These are phyloP conservation scores for Alternaria dauci DNA, from an alignment of 2,329 filamentous ascomycete genomes.

Conservation along the genomic window DNA sequence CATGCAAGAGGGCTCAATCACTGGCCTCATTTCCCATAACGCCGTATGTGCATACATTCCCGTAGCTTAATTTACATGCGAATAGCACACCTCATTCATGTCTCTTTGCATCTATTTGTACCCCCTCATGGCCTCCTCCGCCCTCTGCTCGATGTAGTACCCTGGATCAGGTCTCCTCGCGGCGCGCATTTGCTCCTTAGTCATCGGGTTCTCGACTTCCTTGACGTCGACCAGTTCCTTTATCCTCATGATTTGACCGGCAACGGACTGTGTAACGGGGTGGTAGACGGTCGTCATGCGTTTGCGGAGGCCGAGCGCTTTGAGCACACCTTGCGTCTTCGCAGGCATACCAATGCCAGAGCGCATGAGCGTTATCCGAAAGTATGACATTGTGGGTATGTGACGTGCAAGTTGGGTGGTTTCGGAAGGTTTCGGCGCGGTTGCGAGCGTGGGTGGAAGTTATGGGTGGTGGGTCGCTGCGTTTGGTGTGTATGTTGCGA, in stretches of 20 bases:
- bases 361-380: slow-evolving; percentile 89
- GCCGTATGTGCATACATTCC: background rate
- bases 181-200: slow-evolving; percentile 72
- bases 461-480: background rate
- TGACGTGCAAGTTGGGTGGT: slow-evolving; percentile 1
- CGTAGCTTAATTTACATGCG: background rate
- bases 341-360: slow-evolving; percentile 84
- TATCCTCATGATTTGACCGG: slow-evolving; percentile 91
- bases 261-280: slow-evolving; percentile 79
- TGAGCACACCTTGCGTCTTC: slow-evolving; percentile 80
- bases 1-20: background rate
- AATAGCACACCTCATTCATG: background rate
- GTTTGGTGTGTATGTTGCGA: slow-evolving; percentile 1
- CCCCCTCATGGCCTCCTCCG: slow-evolving; percentile 29
- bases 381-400: slow-evolving; percentile 71
- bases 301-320: slow-evolving; percentile 83
- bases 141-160: slow-evolving; percentile 76
- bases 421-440: background rate
- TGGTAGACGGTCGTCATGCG: slow-evolving; percentile 90
- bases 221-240: slow-evolving; percentile 88
- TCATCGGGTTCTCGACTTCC: slow-evolving; percentile 74
- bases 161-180: slow-evolving; percentile 78
- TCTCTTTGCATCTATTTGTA: slow-evolving; percentile 15
- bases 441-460: slow-evolving; percentile 3
- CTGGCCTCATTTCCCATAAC: background rate